Percentiles rank a stretch among this genome's conserved stretches.
These are phyloP conservation scores for Lentinula detonsa DNA, from an alignment of 768 basidiomycete species.

Conservation along the genomic window DNA sequence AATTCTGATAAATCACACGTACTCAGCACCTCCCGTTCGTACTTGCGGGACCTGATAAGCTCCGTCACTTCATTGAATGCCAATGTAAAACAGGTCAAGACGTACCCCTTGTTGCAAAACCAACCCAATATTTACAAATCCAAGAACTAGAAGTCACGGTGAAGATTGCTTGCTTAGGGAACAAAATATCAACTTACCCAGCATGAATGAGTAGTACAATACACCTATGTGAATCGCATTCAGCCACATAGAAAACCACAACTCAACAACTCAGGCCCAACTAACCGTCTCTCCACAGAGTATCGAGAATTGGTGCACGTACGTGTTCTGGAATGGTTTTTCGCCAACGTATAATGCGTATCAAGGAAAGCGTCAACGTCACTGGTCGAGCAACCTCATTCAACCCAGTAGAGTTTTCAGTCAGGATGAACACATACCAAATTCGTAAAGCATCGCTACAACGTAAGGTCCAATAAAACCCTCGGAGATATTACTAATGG, in stretches of 20 bases:
- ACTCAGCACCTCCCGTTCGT: conserved; percentile 14
- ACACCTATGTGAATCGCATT: conserved; percentile 5
- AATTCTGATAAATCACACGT: neutral
- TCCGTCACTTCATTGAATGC: neutral
- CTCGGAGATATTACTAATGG: conserved; percentile 9
- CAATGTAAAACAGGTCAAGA: neutral
- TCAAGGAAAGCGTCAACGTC: conserved; percentile 12
- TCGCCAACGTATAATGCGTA: conserved; percentile 12
- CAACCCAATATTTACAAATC: conserved; percentile 14
- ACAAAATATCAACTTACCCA: conserved; percentile 6
- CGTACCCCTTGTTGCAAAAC: conserved; percentile 11
- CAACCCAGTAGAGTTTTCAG: neutral
- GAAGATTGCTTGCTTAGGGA: neutral
- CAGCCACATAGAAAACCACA: neutral
- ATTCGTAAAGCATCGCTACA: conserved; percentile 14
- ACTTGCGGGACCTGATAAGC: conserved; percentile 9
- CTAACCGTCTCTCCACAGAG: conserved; percentile 15
- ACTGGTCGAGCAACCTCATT: conserved; percentile 1
- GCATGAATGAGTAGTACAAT: conserved; percentile 13
- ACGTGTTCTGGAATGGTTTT: conserved; percentile 8
- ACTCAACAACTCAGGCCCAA: neutral
- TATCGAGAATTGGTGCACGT: conserved; percentile 12
- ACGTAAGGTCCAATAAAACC: conserved; percentile 12
- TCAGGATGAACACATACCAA: conserved; percentile 4
- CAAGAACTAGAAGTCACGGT: conserved; percentile 5